Evolutionary conservation across 2,329 filamentous ascomycete species (phyloP), one percentile per base, ranked within the genome.

Genomic region (Xylaria sp.): DNA sequence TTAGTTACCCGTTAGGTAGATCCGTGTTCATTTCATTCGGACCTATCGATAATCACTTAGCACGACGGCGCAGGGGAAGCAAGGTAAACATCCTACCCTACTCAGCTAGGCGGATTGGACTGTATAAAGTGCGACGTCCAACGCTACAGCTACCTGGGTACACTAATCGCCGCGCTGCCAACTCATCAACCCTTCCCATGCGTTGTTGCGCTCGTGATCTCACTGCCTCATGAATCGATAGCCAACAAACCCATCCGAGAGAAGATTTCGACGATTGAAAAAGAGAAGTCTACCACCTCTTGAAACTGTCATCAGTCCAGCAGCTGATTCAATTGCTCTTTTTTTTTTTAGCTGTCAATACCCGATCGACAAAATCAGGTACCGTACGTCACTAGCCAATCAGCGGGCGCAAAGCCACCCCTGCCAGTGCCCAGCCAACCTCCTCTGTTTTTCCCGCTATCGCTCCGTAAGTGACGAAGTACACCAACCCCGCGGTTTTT

Each of bases 401-500:
- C 61, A 52, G 62, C 20, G 18, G 4, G 28, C 28, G 46, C 57
- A 46, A 37, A 46, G 64, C 23, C 66, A 25, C 66, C 74, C 71
- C 72, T 76, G 74, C 72, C 67, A 54, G 34, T 66, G 57, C 63
- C 59, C 55, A 55, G 72, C 74, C 75, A 75, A 71, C 73, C 75
- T 73, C 75, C 74, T 75, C 75, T 72, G 65, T 75, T 77, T 37
- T 76, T 73, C 52, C 31, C 56, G 25, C 56, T 59, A 64, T 63
- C 60, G 51, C 54, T 68, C 68, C 31, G 67, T 66, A 70, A 46
- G 60, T 66, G 64, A 62, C 65, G 5, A 44, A 63, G 48, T 66
- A 66, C 71, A 73, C 76, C 76, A 77, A 73, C 76, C 76, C 76
- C 76, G 76, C 76, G 74, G 67, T 73, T 76, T 76, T 76, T 73